Evolutionary conservation across 2,329 filamentous ascomycete species (phyloP), one percentile per base, ranked within the genome.

Genomic region (Xylaria digitata): DNA sequence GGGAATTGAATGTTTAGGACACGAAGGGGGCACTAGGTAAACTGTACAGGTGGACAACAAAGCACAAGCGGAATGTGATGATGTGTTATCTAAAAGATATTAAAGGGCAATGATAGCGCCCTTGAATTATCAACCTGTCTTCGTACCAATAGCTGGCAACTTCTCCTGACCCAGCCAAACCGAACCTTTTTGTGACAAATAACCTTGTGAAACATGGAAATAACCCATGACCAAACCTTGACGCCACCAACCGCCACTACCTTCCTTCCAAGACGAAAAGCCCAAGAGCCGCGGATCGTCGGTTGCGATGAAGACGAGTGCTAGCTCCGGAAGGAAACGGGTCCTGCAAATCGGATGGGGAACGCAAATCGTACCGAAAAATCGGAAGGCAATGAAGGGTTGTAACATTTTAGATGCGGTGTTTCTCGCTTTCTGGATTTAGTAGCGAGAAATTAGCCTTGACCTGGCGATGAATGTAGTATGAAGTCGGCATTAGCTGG

Each of bases 371-470:
- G 64, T 52, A 66, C 54, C 61, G 59, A 37, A 53, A 55, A 57
- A 60, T 63, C 59, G 64, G 67, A 59, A 59, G 70, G 58, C 58
- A 63, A 63, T 72, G 63, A 64, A 65, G 66, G 63, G 66, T 58
- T 67, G 61, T 62, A 53, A 59, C 46, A 66, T 62, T 50, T 71
- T 73, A 76, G 63, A 76, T 76, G 23, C 75, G 75, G 64, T 76
- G 75, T 62, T 76, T 76, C 64, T 76, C 75, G 66, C 74, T 76
- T 67, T 76, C 75, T 76, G 69, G 67, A 70, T 49, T 54, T 68
- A 60, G 70, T 63, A 56, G 62, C 68, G 54, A 69, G 70, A 53
- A 70, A 70, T 76, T 76, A 75, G 75, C 71, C 60, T 68, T 56
- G 66, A 65, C 32, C 64, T 61, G 60, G 45, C 45, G 50, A 45